These are phyloP conservation scores for Hapsidospora chrysogenum DNA, from an alignment of 495 filamentous ascomycete species.

Conservation along the genomic window DNA sequence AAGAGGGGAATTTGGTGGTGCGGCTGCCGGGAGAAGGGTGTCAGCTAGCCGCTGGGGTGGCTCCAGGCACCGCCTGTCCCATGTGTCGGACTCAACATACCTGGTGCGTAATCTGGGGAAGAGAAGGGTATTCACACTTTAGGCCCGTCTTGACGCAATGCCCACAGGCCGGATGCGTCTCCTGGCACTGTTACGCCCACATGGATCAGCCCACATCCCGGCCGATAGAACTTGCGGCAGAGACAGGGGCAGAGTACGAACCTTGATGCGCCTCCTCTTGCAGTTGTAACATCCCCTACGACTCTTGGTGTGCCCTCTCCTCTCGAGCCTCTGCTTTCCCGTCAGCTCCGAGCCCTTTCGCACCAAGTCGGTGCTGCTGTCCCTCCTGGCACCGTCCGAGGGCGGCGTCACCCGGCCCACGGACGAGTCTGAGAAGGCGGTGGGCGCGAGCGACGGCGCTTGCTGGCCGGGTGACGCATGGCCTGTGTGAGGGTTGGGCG, in stretches of 20 bases:
- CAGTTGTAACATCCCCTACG: conserved; percentile 48
- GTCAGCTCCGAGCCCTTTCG: too few relatives aligned
- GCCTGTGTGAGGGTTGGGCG: too few relatives aligned
- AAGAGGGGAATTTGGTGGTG: conserved; percentile 29
- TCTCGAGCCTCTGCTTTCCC: conserved; percentile 18
- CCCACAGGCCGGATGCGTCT: conserved; percentile 37
- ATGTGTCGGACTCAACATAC: conserved; percentile 6
- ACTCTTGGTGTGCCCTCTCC: conserved; percentile 41
- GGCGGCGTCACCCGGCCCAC: background rate
- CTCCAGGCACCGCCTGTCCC: background rate
- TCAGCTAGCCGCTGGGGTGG: conserved; percentile 2
- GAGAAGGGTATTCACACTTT: conserved; percentile 38
- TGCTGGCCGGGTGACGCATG: conserved; percentile 7
- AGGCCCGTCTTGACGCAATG: conserved; percentile 41
- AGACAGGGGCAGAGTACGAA: conserved; percentile 4
- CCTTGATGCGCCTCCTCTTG: conserved; percentile 46
- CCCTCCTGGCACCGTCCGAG: background rate
- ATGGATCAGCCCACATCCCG: conserved; percentile 1
- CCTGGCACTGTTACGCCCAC: conserved; percentile 30
- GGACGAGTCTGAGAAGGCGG: conserved; percentile 4
- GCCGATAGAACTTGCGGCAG: background rate
- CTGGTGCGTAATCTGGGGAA: conserved; percentile 24
- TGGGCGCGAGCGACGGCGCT: background rate
- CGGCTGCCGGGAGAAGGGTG: conserved; percentile 10
- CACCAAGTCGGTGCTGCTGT: background rate